A percentile compares a stretch with the other conserved stretches of the same genome.
phyloP scores from a whole-genome alignment of 2,329 filamentous ascomycete species.

The Colletotrichum somersetense region DNA sequence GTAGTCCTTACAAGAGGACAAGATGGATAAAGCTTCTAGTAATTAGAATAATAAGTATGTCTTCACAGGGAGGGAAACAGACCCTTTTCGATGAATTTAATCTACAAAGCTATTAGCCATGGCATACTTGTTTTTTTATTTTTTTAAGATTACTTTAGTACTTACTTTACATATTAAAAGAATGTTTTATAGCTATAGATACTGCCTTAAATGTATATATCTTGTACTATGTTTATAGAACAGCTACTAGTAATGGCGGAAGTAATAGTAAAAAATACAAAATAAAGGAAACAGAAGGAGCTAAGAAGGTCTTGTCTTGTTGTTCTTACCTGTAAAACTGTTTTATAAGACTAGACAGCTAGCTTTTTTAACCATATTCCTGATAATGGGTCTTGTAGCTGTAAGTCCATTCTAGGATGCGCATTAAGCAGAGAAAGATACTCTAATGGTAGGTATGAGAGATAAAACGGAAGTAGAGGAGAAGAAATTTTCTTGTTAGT shows the following conservation, averaged over 20 bases:
- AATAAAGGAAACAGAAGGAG: not conserved
- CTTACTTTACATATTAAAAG: too few species aligned
- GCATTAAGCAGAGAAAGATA: too few species aligned
- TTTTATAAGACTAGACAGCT: not conserved
- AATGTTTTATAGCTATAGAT: too few species aligned
- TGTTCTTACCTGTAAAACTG: not conserved
- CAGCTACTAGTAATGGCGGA: not conserved
- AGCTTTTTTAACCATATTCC: not conserved
- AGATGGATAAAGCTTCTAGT: too few species aligned
- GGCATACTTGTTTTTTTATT: too few species aligned
- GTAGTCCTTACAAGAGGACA: too few species aligned
- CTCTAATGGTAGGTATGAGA: not conserved
- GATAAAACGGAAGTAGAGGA: not conserved
- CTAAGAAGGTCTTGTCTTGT: not conserved
- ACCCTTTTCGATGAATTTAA: too few species aligned
- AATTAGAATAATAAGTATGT: too few species aligned
- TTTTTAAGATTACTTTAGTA: too few species aligned
- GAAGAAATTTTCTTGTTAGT: not conserved
- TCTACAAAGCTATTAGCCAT: too few species aligned
- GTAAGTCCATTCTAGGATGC: not conserved
- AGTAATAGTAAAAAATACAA: not conserved
- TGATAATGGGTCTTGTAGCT: not conserved
- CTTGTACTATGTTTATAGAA: too few species aligned
- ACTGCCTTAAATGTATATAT: rapidly evolving
- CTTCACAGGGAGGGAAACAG: too few species aligned